Base-by-base conservation (phyloP, 768 basidiomycete genomes). In the Pleurotus giganteus region DNA sequence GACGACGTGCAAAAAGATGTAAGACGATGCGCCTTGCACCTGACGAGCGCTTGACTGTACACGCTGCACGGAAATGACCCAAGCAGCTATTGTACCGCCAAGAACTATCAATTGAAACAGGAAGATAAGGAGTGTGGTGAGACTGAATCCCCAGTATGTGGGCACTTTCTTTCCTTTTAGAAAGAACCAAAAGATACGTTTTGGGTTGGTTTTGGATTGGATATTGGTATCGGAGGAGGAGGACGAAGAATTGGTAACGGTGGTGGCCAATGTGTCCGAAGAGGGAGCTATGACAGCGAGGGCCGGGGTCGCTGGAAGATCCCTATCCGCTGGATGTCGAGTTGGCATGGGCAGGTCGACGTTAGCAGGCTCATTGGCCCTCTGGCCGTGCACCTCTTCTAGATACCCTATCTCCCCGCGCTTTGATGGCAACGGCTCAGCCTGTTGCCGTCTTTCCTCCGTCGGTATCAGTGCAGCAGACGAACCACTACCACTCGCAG, bases 351-450 rank as follows among this genome's bases (percentile, higher is more conserved):
- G 29, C 15, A 58, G 58, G 53, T 66, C 61, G 24, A 67, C 59
- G 28, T 53, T 64, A 39, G 58, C 34, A 44, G 54, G 56, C 51
- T 55, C 54, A 28, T 43, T 51, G 29, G 55, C 58, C 32, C 57
- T 56, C 55, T 61, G 58, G 29, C 59, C 66, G 53, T 73, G 72
- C 17, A 72, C 50, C 9, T 68, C 73, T 51, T 83, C 83, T 26
- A 71, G 57, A 62, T 73, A 89, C 19, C 86, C 86, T 49, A 89
- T 82, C 63, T 88, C 86, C 24, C 85, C 87, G 17, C 78, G 74
- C 66, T 87, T 88, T 41, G 63, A 65, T 50, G 86, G 86, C 63
- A 86, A 69, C 53, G 85, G 84, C 39, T 74, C 84, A 61, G 84
- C 84, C 73, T 86, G 74, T 53, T 69, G 72, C 60, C 73, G 72